Percentiles rank a stretch among this genome's conserved stretches.
phyloP scores from a whole-genome alignment of 257 asterid genomes.

The Solanum chilense region DNA sequence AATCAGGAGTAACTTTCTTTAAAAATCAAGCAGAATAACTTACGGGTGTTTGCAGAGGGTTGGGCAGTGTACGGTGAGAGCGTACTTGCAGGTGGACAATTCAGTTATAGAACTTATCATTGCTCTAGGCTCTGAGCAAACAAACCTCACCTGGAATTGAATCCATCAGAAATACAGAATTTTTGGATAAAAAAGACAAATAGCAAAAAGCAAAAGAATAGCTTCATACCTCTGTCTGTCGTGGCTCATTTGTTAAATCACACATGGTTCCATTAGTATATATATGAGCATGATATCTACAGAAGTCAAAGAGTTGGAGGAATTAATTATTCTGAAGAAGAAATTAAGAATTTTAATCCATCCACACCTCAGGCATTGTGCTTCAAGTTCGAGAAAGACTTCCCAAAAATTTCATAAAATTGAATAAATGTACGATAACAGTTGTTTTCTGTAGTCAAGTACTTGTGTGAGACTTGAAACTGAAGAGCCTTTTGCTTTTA shows the following conservation, averaged over 20 bases:
- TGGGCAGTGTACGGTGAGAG: conserved; percentile 91
- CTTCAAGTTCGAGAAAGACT: not conserved
- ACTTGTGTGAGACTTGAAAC: not conserved
- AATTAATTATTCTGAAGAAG: not conserved
- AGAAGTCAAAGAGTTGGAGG: not conserved
- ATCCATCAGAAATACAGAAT: conserved; percentile 5
- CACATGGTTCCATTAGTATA: conserved; percentile 85
- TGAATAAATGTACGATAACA: not conserved
- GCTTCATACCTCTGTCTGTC: conserved; percentile 75
- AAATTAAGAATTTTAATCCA: not conserved
- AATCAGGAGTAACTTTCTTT: not conserved
- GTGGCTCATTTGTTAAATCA: conserved; percentile 83
- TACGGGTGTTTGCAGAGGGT: conserved; percentile 97
- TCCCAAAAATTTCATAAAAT: not conserved
- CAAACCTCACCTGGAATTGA: conserved; percentile 80
- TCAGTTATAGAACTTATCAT: conserved; percentile 93
- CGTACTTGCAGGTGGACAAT: conserved; percentile 94
- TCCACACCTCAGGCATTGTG: not conserved
- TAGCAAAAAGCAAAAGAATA: not conserved
- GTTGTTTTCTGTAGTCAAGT: not conserved
- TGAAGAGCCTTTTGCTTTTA: not conserved
- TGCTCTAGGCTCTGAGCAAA: conserved; percentile 86
- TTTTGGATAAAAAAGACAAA: not conserved
- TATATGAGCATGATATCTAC: conserved; percentile 87
- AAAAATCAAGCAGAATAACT: conserved; percentile 6